These are phyloP conservation scores for Eucalyptus paniculata DNA, from an alignment of 345 rosid species.

Conservation along the genomic window DNA sequence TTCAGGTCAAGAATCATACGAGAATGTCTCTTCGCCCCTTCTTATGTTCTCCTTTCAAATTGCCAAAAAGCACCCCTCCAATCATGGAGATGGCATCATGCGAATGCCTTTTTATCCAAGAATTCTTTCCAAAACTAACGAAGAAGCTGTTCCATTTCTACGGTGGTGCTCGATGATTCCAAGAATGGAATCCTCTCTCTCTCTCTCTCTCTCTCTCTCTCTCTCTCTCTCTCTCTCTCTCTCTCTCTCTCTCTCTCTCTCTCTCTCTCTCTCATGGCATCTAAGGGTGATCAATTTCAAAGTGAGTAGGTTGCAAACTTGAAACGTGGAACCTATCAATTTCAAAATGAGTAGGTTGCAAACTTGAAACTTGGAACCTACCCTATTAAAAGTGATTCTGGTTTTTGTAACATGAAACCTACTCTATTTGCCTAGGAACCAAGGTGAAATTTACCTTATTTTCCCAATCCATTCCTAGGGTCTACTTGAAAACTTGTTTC, in stretches of 20 bases:
- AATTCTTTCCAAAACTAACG: background rate
- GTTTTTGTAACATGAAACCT: background rate
- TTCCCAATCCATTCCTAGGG: background rate
- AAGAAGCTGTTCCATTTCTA: background rate
- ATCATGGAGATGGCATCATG: background rate
- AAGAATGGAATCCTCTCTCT: background rate
- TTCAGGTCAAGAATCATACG: background rate
- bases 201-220: background rate
- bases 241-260: background rate
- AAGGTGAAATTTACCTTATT: background rate
- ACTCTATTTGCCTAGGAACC: background rate
- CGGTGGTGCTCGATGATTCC: background rate
- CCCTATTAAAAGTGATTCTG: background rate
- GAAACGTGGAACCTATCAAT: background rate
- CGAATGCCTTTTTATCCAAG: background rate
- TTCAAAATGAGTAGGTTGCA: background rate
- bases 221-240: too few species aligned
- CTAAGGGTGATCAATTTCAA: background rate
- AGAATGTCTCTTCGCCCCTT: background rate
- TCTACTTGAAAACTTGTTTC: background rate
- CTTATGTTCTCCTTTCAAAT: background rate
- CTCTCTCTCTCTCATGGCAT: background rate
- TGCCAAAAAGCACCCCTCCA: background rate
- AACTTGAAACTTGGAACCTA: background rate
- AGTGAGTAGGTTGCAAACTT: background rate